Conservation (phyloP, 2,329 filamentous ascomycete genomes). For the Fusarium guadeloupense region DNA sequence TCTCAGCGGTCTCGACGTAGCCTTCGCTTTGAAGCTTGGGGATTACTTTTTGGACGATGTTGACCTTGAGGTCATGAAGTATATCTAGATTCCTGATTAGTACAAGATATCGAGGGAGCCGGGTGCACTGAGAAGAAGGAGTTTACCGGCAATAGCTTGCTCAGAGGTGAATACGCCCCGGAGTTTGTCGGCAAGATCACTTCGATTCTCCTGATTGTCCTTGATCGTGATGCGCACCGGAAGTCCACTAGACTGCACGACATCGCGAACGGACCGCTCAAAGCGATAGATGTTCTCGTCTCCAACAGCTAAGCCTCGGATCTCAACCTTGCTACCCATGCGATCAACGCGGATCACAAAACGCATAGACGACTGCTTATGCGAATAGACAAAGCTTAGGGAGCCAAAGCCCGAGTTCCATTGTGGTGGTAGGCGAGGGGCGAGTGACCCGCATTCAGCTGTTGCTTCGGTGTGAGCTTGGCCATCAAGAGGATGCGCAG, state of each 20-base stretch:
- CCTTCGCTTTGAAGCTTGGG: conserved; percentile 81
- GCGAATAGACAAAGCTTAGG: conserved; percentile 86
- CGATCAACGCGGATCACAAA: conserved; percentile 85
- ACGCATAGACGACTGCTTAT: conserved; percentile 84
- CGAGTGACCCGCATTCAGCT: conserved; percentile 62
- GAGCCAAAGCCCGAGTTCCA: conserved; percentile 82
- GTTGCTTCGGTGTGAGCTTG: conserved; percentile 15
- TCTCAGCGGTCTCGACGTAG: conserved; percentile 70
- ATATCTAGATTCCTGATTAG: conserved; percentile 60
- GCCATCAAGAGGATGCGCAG: background rate
- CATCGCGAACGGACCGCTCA: conserved; percentile 77
- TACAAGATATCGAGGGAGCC: background rate
- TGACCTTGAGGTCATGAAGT: conserved; percentile 75
- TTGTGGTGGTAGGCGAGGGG: conserved; percentile 72
- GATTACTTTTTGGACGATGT: conserved; percentile 84
- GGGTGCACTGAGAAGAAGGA: background rate
- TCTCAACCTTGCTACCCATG: conserved; percentile 83
- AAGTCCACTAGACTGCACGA: conserved; percentile 68
- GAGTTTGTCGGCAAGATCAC: conserved; percentile 58
- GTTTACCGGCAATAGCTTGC: conserved; percentile 65
- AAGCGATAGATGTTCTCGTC: conserved; percentile 84
- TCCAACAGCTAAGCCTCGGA: conserved; percentile 80
- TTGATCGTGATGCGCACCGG: conserved; percentile 65
- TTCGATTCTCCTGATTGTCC: conserved; percentile 59
- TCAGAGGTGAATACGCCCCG: conserved; percentile 77